phyloP scores from a whole-genome alignment of 495 filamentous ascomycete species.

The Saxophila tyrrhenica region DNA sequence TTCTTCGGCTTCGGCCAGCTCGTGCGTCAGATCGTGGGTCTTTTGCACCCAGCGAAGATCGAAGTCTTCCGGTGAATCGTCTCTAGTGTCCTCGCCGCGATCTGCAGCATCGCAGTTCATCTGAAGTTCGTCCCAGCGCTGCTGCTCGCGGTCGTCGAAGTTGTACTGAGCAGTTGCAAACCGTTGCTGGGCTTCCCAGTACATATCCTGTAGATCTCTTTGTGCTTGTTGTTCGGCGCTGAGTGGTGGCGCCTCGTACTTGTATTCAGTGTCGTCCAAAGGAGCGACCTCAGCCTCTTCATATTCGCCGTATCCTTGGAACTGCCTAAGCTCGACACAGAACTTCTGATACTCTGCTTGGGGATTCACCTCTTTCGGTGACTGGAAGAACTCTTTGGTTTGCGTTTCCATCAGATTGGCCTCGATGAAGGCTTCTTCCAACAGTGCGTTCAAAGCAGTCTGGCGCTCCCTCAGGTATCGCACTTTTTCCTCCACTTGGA shows the following conservation, averaged over 20 bases:
- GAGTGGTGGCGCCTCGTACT: background rate
- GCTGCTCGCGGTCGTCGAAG: background rate
- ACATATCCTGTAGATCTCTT: background rate
- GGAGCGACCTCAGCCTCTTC: background rate
- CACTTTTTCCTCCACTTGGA: background rate
- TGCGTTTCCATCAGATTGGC: background rate
- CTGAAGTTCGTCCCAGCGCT: background rate
- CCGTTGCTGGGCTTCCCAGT: slow-evolving; percentile 1
- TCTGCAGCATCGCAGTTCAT: background rate
- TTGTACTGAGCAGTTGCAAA: background rate
- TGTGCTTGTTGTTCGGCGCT: background rate
- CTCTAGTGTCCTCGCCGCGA: background rate
- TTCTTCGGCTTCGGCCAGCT: background rate
- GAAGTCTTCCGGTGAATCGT: slow-evolving; percentile 5
- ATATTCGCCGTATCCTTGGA: background rate
- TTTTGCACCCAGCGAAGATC: slow-evolving; percentile 1
- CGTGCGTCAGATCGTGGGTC: background rate
- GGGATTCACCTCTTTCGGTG: background rate
- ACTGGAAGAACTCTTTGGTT: background rate
- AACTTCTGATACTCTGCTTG: background rate
- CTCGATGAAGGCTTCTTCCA: slow-evolving; percentile 5
- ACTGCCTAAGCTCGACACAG: background rate
- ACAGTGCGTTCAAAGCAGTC: background rate
- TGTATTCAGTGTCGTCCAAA: background rate
- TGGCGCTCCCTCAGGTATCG: background rate